Base-by-base conservation (phyloP, 2,329 filamentous ascomycete genomes). In the Aphanocladium album region DNA sequence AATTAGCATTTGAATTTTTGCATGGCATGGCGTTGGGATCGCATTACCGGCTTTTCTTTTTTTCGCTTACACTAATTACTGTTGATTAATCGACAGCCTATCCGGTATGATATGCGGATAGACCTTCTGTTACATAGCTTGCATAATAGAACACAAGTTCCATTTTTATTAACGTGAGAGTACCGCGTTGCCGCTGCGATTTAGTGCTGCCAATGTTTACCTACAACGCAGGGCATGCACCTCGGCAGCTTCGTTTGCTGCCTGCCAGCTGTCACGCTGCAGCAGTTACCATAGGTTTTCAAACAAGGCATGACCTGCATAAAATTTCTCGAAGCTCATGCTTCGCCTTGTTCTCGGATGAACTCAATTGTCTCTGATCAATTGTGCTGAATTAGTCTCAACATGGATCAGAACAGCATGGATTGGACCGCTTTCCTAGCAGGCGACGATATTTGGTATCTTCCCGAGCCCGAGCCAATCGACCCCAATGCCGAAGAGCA, bases 1-100 rank as follows among this genome's bases (percentile, higher is more conserved):
- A 30, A 30, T 30, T 9, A 57, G 65, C 50, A 63, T 67, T 68
- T 61, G 35, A 63, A 21, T 16, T 59, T 39, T 2, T n/a, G 27
- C 57, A 41, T 60, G 46, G 47, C 55, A 37, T 27, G 17, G 50
- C 47, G 14, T 43, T n/a, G 23, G 23, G 19, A 39, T 16, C n/a
- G n/a, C n/a, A n/a, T n/a, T n/a, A n/a, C 12, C 9, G 5, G 35
- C 4, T 4, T 33, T 11, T 23, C 12, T 3, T 21, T 56, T 23
- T 45, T 4, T 17, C 17, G 2, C 17, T 25, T 11, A 39, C 16
- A 23, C 12, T 41, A n/a, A 12, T 12, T 41, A 8, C 17, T 33
- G 8, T 21, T 23, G 4, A 27, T 16, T 14, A 14, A 11, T 11
- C 9, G 41, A 25, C 19, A 14, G 17, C n/a, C 19, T 33, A 21